Base-by-base conservation (phyloP, 768 basidiomycete species). In the Boletales sp. region DNA sequence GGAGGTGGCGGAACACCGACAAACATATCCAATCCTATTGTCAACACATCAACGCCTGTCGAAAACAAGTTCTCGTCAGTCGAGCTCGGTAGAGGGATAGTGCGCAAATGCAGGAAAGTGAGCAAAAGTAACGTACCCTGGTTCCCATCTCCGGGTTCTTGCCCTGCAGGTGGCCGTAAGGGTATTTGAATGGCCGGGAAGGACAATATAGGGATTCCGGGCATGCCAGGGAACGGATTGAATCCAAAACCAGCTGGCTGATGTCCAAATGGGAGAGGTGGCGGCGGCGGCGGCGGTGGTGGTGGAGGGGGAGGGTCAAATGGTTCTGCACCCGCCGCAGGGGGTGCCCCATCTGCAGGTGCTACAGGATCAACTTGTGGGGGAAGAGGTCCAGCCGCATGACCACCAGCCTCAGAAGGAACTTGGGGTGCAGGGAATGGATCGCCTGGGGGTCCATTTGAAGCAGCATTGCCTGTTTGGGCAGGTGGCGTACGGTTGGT, bases 1-100 rank as follows among this genome's bases (percentile, higher is more conserved):
- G 13, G 18, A 14, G 48, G 52, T 4, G 51, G 53, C 12, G 58
- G 47, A 36, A 56, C 58, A 39, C 56, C 61, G 9, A 72, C 52
- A 48, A 72, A 65, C 60, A 75, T 68, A 47, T 75, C 73, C 27
- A 74, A 54, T n/a, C 74, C 73, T 44, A 75, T 67, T 17, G 73
- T 72, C 21, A 75, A 4, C 6, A 71, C 51, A 38, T 67, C 65
- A 1, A 59, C 44, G 46, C 48, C 67, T 53, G 24, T 12, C 38
- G 24, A 39, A 50, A 54, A 50, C 0, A 44, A 5, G 37, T 43
- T 21, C 54, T 57, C 58, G 24, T 66, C 46, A 50, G 58, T 52
- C 21, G 49, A 64, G 50, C 14, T 56, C 43, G 45, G 61, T 15
- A 59, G 58, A 51, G 14, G 29, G 17, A 53, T 39, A 52, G 50